Base-by-base conservation (phyloP, 768 basidiomycete species). In the Boletus bicolor region DNA sequence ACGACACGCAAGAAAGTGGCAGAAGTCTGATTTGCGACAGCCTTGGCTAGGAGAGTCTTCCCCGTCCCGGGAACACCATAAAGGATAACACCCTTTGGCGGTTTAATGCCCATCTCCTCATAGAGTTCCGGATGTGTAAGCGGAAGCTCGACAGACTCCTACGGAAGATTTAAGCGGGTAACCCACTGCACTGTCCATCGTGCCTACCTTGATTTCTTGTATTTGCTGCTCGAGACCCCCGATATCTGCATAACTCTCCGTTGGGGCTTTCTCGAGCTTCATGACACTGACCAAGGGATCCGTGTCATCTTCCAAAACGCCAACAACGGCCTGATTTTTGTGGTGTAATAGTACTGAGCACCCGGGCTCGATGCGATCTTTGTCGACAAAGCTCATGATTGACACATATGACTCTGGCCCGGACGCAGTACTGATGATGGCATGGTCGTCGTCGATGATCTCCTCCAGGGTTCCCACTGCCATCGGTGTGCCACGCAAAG, bases 41-140 rank as follows among this genome's bases (percentile, higher is more conserved):
- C 96, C 71, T 97, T 98, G 17, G 97, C 97, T 2, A 99, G 83
- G 0, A 99, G 83, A 0, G 97, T 99, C 76, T 99, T 99, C 53
- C 97, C 97, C 12, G 96, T 98, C 53, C 97, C 97, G 0, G 97
- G 97, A 4, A 96, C 96, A 61, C 97, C 97, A 67, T 98, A 99
- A 1, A 99, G 82, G 62, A 99, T 98, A 68, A 99, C 96, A 76
- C 97, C 97, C 72, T 98, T 98, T 21, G 97, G 97, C n/a, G 96
- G 97, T 65, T 90, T 90, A 74, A 99, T 98, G 53, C 97, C 97
- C 97, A 99, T 98, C 78, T 98, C 96, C 74, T 98, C 96, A 74
- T 98, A 99, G 38, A 98, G 76, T 69, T 99, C 97, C 4, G 97
- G 97, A 69, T 98, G 97, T 9, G 96, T 98, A 24, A 99, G 78